phyloP scores from a whole-genome alignment of 2,329 filamentous ascomycete species.

The Lecanoromycetidae sp. region DNA sequence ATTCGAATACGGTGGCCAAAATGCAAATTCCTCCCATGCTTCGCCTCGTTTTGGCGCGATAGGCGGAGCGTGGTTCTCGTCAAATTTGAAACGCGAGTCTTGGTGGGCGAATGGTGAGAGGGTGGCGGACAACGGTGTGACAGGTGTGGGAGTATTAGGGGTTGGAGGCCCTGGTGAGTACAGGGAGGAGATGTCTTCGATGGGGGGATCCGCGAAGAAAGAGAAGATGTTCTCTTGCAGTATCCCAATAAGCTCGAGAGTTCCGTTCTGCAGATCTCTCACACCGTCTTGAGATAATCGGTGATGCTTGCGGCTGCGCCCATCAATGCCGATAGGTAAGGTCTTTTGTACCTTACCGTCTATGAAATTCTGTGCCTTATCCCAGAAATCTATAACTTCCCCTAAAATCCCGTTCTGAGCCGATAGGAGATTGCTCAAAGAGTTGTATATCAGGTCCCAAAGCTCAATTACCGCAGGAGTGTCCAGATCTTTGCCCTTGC shows the following conservation, averaged over 20 bases:
- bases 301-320: conserved; percentile 70
- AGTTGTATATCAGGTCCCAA: conserved; percentile 78
- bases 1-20: conserved; percentile 91
- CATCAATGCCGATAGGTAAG: conserved; percentile 69
- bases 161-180: conserved; percentile 60
- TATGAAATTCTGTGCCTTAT: conserved; percentile 80
- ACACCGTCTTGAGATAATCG: conserved; percentile 60
- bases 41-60: conserved; percentile 69
- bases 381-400: conserved; percentile 89
- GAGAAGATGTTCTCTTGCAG: conserved; percentile 66
- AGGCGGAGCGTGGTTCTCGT: conserved; percentile 62
- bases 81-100: conserved; percentile 68
- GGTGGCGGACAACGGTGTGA: conserved; percentile 49
- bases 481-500: conserved; percentile 56
- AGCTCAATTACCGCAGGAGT: conserved; percentile 70
- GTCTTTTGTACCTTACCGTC: conserved; percentile 69
- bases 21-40: conserved; percentile 84
- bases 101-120: conserved; percentile 46
- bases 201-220: conserved; percentile 78
- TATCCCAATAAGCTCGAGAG: conserved; percentile 69
- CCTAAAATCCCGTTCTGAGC: conserved; percentile 65
- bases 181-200: conserved; percentile 78
- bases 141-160: conserved; percentile 43
- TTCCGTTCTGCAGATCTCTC: conserved; percentile 60
- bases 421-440: conserved; percentile 63